phyloP scores from a whole-genome alignment of 441 rosid genomes.

The Breynia disticha region DNA sequence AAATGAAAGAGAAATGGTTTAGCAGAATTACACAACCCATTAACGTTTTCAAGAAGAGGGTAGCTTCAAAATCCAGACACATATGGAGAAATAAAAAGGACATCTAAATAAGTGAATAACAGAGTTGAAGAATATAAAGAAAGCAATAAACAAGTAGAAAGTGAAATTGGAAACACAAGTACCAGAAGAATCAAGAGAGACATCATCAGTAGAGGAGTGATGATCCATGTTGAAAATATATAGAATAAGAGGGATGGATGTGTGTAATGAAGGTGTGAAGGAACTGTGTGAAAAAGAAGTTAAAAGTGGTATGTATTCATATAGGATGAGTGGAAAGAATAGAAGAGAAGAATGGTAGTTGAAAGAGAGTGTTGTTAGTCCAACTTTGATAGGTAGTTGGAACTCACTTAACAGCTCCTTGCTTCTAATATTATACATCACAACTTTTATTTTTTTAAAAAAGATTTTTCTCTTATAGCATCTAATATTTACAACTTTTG shows the following conservation, averaged over 20 bases:
- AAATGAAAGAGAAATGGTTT: too few relatives aligned
- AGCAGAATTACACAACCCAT: too few relatives aligned
- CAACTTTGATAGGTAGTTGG: conserved; percentile 57
- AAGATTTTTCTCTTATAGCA: too few relatives aligned
- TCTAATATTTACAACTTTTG: too few relatives aligned
- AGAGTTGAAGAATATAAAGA: not conserved
- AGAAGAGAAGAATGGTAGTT: conserved; percentile 37
- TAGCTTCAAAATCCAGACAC: too few relatives aligned
- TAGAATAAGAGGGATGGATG: too few relatives aligned
- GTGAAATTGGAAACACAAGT: not conserved
- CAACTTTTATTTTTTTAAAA: not conserved
- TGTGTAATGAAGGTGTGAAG: too few relatives aligned
- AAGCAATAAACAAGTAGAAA: not conserved
- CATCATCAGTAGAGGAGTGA: conserved; percentile 19
- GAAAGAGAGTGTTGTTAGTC: conserved; percentile 30
- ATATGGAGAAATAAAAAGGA: too few relatives aligned
- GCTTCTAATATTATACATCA: not conserved
- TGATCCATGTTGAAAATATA: conserved; percentile 11
- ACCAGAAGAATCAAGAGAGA: conserved; percentile 39
- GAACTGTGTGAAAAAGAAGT: conserved; percentile 2
- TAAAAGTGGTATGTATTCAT: conserved; percentile 16
- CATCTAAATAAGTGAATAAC: too few relatives aligned
- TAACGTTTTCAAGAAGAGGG: too few relatives aligned
- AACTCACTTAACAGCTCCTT: not conserved
- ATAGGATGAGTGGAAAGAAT: not conserved